A percentile compares a stretch with the other conserved stretches of the same genome.
These are phyloP conservation scores for Herpetospermum pedunculosum DNA, from an alignment of 306 rosid genomes.

Conservation along the genomic window DNA sequence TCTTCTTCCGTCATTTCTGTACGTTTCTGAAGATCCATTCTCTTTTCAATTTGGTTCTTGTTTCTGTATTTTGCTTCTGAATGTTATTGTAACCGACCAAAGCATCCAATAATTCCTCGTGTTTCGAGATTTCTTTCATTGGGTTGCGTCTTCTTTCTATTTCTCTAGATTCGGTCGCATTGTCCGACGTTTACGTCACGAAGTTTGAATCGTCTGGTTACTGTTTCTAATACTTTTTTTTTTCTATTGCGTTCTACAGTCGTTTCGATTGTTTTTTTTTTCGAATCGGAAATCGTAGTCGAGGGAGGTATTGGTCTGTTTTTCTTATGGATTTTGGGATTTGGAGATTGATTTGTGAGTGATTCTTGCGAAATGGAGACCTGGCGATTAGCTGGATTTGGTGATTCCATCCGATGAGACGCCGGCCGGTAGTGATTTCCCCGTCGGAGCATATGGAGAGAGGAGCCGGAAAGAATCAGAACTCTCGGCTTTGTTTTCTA, in stretches of 20 bases:
- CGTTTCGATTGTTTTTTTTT: background rate
- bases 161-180: background rate
- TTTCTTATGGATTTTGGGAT: background rate
- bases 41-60: background rate
- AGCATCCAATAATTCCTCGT: background rate
- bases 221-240: background rate
- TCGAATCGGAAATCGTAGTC: background rate
- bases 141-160: background rate
- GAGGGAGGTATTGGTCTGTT: background rate
- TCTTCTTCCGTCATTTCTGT: background rate
- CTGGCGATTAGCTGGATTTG: constrained; percentile 13
- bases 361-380: constrained; percentile 12
- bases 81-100: background rate
- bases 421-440: constrained; percentile 45
- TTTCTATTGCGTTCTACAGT: background rate
- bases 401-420: constrained; percentile 47
- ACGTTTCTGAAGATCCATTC: background rate
- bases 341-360: background rate
- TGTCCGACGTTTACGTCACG: constrained; percentile 1
- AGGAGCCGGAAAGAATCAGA: constrained; percentile 51
- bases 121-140: background rate
- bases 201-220: background rate
- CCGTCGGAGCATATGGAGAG: constrained; percentile 65
- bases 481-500: constrained; percentile 49
- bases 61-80: background rate